Evolutionary conservation across 2,329 filamentous ascomycete genomes (phyloP), one percentile per base, ranked within the genome.

Genomic region (Aureobasidium leucospermi): DNA sequence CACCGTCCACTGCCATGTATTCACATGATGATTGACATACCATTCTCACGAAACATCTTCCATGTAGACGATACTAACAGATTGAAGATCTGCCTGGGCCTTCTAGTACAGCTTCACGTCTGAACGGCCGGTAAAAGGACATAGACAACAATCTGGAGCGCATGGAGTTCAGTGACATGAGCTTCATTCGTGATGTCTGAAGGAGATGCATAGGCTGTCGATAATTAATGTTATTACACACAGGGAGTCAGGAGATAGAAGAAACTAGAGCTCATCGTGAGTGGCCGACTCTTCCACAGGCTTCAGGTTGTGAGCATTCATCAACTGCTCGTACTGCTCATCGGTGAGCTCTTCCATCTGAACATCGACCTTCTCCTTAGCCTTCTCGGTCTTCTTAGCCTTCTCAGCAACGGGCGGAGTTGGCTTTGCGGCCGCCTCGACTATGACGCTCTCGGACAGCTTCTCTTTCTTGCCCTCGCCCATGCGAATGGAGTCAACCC

Each of bases 401-500:
- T 55, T 58, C 38, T 59, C 57, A 6, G 56, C 47, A 32, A 16
- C 45, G n/a, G 43, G 47, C 28, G 46, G 46, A n/a, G 39, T 55
- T 29, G 23, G 23, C 23, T 53, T 47, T 32, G 36, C 42, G 5
- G 53, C n/a, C 23, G 48, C 56, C 23, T 53, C 57, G 6, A 69
- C 66, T 9, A 79, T 63, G 38, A 79, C 48, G 4, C 68, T 68
- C 61, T 87, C 82, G 42, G 79, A 80, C 15, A 92, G 70, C 66
- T 84, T 89, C 67, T 85, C 81, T 79, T 93, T 96, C 61, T 81
- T 76, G 2, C 90, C 88, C 70, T 97, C 93, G 56, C 92, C 90
- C 79, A 99, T 81, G 39, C 90, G 86, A 63, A 97, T 90, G n/a
- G 84, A 81, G 68, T 99, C 94, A 61, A 99, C 84, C 90, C 93